A percentile compares a stretch with the other conserved stretches of the same genome.
These are phyloP conservation scores for Chlamydomonas reinhardtii DNA, from an alignment of 163 green algal species.

Conservation along the genomic window DNA sequence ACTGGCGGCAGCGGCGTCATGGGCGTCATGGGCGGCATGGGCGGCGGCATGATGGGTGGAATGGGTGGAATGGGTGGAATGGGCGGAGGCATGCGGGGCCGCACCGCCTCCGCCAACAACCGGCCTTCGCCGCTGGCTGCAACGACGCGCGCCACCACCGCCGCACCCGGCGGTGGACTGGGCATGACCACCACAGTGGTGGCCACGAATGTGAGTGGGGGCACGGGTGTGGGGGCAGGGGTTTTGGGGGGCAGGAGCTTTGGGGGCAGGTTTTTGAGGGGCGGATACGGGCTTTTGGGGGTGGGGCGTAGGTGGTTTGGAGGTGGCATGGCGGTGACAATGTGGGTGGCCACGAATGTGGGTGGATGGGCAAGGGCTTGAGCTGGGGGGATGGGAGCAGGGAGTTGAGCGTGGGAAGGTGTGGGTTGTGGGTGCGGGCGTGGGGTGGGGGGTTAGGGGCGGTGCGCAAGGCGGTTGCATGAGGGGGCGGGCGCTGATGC, in stretches of 20 bases:
- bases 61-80: neutral
- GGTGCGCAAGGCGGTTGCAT: too few relatives aligned
- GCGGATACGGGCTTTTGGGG: too few relatives aligned
- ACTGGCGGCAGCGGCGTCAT: neutral
- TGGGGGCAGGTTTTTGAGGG: neutral
- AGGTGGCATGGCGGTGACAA: too few relatives aligned
- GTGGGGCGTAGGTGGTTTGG: too few relatives aligned
- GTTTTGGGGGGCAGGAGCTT: neutral
- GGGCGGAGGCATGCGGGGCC: neutral
- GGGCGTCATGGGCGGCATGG: neutral
- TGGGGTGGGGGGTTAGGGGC: too few relatives aligned
- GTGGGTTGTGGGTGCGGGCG: too few relatives aligned
- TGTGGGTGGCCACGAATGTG: too few relatives aligned
- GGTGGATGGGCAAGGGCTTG: too few relatives aligned
- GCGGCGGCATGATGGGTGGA: too few relatives aligned
- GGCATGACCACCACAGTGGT: neutral
- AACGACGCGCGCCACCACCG: neutral
- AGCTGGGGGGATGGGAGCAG: too few relatives aligned
- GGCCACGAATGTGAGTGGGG: constrained; percentile 28
- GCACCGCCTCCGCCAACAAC: neutral
- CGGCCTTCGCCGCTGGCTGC: constrained; percentile 21
- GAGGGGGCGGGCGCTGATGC: too few relatives aligned
- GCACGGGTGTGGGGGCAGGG: neutral
- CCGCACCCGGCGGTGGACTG: neutral
- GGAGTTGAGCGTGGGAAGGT: too few relatives aligned